A percentile compares a stretch with the other conserved stretches of the same genome.
Evolutionary conservation across 2,329 filamentous ascomycete genomes (phyloP).

Genomic region (Bipolaris oryzae): DNA sequence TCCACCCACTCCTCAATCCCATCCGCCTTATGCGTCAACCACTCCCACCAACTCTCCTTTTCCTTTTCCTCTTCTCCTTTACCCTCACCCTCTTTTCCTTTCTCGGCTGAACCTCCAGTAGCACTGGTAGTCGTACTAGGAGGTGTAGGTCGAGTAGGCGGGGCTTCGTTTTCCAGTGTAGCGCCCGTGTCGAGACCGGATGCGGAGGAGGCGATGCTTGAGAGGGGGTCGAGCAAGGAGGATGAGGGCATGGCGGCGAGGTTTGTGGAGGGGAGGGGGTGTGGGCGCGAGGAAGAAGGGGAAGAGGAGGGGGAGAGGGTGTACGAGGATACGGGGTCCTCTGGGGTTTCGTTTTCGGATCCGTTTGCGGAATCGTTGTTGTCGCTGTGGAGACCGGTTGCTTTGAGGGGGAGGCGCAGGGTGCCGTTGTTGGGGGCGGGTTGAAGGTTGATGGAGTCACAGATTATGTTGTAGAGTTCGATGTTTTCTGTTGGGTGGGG

Average conservation of each 20-base stretch:
- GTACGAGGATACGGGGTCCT: slow-evolving; percentile 54
- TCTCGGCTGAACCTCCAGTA: neutral
- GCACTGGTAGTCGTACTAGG: slow-evolving; percentile 5
- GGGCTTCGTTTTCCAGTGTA: slow-evolving; percentile 4
- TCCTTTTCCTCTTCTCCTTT: slow-evolving; percentile 1
- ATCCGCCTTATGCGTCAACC: slow-evolving; percentile 46
- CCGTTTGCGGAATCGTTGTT: slow-evolving; percentile 53
- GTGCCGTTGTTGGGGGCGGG: slow-evolving; percentile 88
- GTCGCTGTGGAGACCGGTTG: slow-evolving; percentile 65
- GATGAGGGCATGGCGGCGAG: slow-evolving; percentile 26
- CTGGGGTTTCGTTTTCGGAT: slow-evolving; percentile 53
- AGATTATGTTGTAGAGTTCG: slow-evolving; percentile 93
- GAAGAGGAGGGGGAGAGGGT: slow-evolving; percentile 5
- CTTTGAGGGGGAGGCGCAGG: slow-evolving; percentile 70
- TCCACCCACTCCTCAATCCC: slow-evolving; percentile 47
- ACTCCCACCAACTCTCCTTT: slow-evolving; percentile 42
- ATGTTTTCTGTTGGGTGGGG: slow-evolving; percentile 74
- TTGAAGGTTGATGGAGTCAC: slow-evolving; percentile 78
- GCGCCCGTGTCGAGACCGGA: slow-evolving; percentile 28
- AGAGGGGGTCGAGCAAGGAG: slow-evolving; percentile 18
- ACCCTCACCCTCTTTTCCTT: neutral
- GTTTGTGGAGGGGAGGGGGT: slow-evolving; percentile 2
- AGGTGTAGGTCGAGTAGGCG: slow-evolving; percentile 6
- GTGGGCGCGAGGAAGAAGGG: slow-evolving; percentile 42
- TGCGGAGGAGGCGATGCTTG: slow-evolving; percentile 31